A percentile compares a stretch with the other conserved stretches of the same genome.
Evolutionary conservation across 306 rosid genomes (phyloP).

Genomic region (Sophora flavescens): DNA sequence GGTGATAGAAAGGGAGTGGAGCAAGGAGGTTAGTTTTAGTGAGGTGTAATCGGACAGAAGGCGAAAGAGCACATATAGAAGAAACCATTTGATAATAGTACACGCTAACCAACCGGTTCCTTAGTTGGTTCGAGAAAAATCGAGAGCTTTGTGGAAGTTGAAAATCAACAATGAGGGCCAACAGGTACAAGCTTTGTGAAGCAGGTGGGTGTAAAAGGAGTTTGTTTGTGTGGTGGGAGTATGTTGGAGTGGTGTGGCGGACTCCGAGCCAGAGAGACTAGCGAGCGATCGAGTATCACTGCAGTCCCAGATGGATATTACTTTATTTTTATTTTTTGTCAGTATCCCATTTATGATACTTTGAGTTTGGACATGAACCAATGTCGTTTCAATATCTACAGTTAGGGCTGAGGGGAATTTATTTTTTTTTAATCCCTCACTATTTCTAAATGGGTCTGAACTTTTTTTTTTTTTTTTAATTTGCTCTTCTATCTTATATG

Average conservation of each 20-base stretch:
- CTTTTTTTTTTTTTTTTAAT: too few species aligned
- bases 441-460: too few species aligned
- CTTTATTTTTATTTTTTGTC: too few species aligned
- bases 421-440: too few species aligned
- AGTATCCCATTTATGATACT: too few species aligned
- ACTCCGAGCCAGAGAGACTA: conserved; percentile 49
- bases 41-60: conserved; percentile 60
- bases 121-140: neutral
- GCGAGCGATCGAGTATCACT: neutral
- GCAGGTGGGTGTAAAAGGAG: neutral
- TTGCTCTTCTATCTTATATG: too few species aligned
- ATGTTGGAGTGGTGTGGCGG: conserved; percentile 58
- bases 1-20: conserved; percentile 56
- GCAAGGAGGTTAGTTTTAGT: conserved; percentile 49
- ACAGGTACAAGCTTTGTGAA: neutral
- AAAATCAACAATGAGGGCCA: conserved; percentile 6
- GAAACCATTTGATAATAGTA: conserved; percentile 59
- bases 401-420: too few species aligned
- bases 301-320: too few species aligned
- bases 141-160: conserved; percentile 4
- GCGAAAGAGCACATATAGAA: conserved; percentile 53
- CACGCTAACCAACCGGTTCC: neutral
- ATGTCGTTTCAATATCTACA: too few species aligned
- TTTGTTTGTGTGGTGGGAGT: conserved; percentile 54
- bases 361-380: too few species aligned